These are phyloP conservation scores for Colletotrichum musae DNA, from an alignment of 2,329 filamentous ascomycete species.

Conservation along the genomic window DNA sequence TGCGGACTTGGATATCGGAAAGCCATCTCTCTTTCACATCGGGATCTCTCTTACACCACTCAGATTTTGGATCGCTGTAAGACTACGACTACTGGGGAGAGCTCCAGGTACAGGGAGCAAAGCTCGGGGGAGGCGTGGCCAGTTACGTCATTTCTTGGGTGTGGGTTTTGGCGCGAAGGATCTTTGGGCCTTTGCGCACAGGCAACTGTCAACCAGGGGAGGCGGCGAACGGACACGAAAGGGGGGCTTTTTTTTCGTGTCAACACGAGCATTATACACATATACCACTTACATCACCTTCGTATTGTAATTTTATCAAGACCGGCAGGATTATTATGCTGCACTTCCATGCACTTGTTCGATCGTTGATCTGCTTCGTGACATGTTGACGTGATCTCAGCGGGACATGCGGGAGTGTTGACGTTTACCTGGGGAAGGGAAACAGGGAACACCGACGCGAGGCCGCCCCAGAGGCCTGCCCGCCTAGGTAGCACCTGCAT, in stretches of 20 bases:
- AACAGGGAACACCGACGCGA: too few relatives aligned
- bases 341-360: background rate
- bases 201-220: slow-evolving; percentile 31
- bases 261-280: background rate
- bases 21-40: too few relatives aligned
- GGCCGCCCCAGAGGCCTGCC: too few relatives aligned
- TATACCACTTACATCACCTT: slow-evolving; percentile 26
- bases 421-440: too few relatives aligned
- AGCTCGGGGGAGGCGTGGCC: too few relatives aligned
- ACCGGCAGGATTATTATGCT: slow-evolving; percentile 9
- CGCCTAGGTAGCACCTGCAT: too few relatives aligned
- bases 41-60: background rate
- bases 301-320: slow-evolving; percentile 39
- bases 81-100: background rate
- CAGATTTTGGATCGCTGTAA: slow-evolving; percentile 6
- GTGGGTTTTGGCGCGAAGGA: background rate
- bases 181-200: slow-evolving; percentile 9
- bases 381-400: background rate
- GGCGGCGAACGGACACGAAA: slow-evolving; percentile 4
- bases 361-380: background rate
- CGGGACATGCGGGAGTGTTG: too few relatives aligned
- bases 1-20: too few relatives aligned
- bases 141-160: slow-evolving; percentile 16
- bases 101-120: too few relatives aligned
- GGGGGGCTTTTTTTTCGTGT: too few relatives aligned